Conservation (phyloP, 2,329 filamentous ascomycete species). For the Exserohilum rostratum region DNA sequence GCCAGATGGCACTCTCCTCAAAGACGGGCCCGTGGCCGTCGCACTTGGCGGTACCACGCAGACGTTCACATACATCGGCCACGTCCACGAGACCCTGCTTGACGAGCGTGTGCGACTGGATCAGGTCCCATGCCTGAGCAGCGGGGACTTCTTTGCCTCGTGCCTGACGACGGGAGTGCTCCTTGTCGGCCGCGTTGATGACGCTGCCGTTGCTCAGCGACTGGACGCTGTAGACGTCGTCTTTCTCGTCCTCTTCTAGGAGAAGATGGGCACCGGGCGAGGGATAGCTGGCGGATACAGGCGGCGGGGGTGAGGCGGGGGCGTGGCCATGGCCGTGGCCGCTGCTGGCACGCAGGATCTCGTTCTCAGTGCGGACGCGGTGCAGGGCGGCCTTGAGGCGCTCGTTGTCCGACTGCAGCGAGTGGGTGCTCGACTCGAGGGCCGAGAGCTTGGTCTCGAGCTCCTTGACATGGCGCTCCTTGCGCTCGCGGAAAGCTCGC, state of each 20-base stretch:
- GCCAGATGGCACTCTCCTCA: constrained; percentile 73
- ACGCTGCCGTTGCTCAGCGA: constrained; percentile 37
- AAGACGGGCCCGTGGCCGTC: constrained; percentile 89
- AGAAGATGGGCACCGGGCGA: constrained; percentile 45
- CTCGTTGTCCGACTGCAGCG: constrained; percentile 82
- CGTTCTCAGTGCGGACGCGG: constrained; percentile 85
- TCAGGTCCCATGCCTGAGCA: constrained; percentile 80
- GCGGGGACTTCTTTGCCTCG: constrained; percentile 41
- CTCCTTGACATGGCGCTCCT: constrained; percentile 92
- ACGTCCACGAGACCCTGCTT: constrained; percentile 81
- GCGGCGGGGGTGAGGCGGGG: constrained; percentile 50
- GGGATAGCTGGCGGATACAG: constrained; percentile 46
- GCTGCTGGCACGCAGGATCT: constrained; percentile 84
- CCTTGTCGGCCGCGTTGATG: constrained; percentile 37
- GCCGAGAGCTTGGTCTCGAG: constrained; percentile 83
- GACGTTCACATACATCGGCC: constrained; percentile 75
- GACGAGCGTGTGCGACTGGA: constrained; percentile 80
- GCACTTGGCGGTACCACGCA: constrained; percentile 78
- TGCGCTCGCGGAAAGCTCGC: constrained; percentile 93
- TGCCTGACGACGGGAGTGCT: constrained; percentile 30
- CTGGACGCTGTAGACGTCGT: constrained; percentile 40
- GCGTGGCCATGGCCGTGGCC: constrained; percentile 52
- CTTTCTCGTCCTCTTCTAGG: constrained; percentile 13
- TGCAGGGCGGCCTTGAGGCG: constrained; percentile 83
- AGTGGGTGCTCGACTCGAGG: constrained; percentile 75